Percentiles rank a stretch among this genome's conserved stretches.
phyloP scores from a whole-genome alignment of 78 protist genomes.

The Dictyostelium brefeldianum region DNA sequence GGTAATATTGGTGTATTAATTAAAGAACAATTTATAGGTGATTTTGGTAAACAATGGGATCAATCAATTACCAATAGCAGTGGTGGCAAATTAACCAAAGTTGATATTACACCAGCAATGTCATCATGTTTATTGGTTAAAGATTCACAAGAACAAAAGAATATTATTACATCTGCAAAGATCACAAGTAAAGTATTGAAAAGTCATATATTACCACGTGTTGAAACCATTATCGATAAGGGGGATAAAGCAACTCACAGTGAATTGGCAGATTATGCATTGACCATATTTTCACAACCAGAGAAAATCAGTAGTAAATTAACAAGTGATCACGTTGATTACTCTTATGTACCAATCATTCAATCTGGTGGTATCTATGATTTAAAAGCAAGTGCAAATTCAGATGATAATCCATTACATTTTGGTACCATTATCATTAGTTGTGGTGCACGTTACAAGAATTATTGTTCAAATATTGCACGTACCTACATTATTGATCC shows the following conservation, averaged over 20 bases:
- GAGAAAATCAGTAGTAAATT: conserved; percentile 53
- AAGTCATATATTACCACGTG: conserved; percentile 32
- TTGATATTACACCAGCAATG: conserved; percentile 62
- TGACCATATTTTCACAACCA: conserved; percentile 46
- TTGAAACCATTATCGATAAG: conserved; percentile 79
- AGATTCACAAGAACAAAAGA: conserved; percentile 71
- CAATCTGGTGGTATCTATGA: conserved; percentile 90
- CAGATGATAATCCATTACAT: conserved; percentile 57
- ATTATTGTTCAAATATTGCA: conserved; percentile 88
- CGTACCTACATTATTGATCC: conserved; percentile 93
- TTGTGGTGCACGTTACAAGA: conserved; percentile 87
- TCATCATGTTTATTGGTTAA: conserved; percentile 58
- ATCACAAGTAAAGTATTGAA: conserved; percentile 59
- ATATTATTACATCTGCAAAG: conserved; percentile 66
- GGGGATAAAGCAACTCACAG: conserved; percentile 58
- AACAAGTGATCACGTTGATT: conserved; percentile 60
- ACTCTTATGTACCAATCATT: conserved; percentile 88
- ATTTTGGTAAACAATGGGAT: conserved; percentile 64
- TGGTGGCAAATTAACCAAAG: not conserved
- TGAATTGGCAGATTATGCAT: conserved; percentile 32
- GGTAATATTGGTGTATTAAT: conserved; percentile 48
- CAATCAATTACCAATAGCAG: conserved; percentile 13
- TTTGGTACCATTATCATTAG: conserved; percentile 82
- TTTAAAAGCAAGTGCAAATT: conserved; percentile 49
- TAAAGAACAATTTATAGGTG: conserved; percentile 74